These are phyloP conservation scores for Coniferiporia sulphurascens DNA, from an alignment of 1,284 basidiomycete genomes.

Conservation along the genomic window DNA sequence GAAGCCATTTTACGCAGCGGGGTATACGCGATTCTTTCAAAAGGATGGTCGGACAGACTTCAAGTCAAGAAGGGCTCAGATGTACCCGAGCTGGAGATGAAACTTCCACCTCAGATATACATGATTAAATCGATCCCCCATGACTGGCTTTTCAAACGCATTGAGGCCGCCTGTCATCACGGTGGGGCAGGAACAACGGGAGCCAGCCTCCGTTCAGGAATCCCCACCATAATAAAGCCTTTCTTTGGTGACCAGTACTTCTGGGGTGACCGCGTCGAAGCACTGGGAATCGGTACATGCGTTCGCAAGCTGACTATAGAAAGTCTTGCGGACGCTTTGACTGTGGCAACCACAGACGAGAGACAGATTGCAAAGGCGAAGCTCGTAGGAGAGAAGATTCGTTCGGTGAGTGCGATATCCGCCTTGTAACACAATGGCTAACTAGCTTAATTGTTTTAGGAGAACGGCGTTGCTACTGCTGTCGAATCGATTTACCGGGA, in stretches of 20 bases:
- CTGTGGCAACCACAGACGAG: slow-evolving; percentile 77
- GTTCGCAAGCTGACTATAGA: slow-evolving; percentile 84
- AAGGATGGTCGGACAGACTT: slow-evolving; percentile 97
- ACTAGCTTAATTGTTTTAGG: slow-evolving; percentile 41
- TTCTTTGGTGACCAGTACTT: slow-evolving; percentile 99
- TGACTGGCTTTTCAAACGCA: slow-evolving; percentile 92
- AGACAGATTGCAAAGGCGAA: slow-evolving; percentile 86
- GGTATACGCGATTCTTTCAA: slow-evolving; percentile 89
- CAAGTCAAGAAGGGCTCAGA: slow-evolving; percentile 57
- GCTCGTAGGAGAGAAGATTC: slow-evolving; percentile 79
- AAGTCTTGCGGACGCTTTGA: slow-evolving; percentile 71
- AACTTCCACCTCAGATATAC: slow-evolving; percentile 75
- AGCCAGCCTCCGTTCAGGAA: slow-evolving; percentile 86
- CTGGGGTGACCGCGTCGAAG: slow-evolving; percentile 94
- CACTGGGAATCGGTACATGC: slow-evolving; percentile 82
- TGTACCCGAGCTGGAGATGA: slow-evolving; percentile 55
- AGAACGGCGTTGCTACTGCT: slow-evolving; percentile 84
- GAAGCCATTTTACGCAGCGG: slow-evolving; percentile 84
- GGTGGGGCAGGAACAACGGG: slow-evolving; percentile 96
- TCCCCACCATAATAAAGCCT: slow-evolving; percentile 93
- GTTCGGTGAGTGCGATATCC: slow-evolving; percentile 47
- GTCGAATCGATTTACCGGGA: slow-evolving; percentile 92
- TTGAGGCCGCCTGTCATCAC: slow-evolving; percentile 96
- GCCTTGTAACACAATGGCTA: slow-evolving; percentile 1
- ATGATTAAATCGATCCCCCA: slow-evolving; percentile 87